Evolutionary conservation across 495 filamentous ascomycete species (phyloP), one percentile per base, ranked within the genome.

Genomic region (Penicillium waksmanii): DNA sequence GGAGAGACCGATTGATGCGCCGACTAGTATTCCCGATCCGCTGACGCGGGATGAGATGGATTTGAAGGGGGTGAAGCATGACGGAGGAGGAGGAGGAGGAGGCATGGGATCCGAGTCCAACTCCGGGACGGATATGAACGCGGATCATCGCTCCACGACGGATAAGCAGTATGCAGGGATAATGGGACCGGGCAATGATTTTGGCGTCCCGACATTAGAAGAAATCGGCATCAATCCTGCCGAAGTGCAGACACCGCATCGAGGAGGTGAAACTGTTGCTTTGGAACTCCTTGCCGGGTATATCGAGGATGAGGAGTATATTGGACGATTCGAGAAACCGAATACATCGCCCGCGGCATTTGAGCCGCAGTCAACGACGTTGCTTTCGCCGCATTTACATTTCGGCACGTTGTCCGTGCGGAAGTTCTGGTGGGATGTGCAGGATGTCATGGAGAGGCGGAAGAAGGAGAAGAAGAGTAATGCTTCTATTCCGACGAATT

Each of bases 341-440:
- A 82, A 82, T 23, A 89, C 88, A 1, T 87, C 87, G 6, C 88
- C 88, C 0, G 85, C 88, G 13, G 86, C 79, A 0, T 89, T 90
- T 59, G 77, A 83, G 31, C 88, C 87, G 0, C 85, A 87, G 72
- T 78, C 86, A 0, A 90, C 88, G 3, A 90, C 86, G 5, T 73
- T 90, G 3, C 79, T 90, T 10, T 88, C 85, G 0, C 88, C 87
- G 9, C 84, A 89, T 66, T 73, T 89, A n/a, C 88, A 91, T 63
- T 91, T 91, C 53, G 86, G 87, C 48, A 76, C 79, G 8, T 72
- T 91, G 3, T 84, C 80, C 36, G 74, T 83, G 25, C 81, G 87
- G 11, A 78, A 85, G 21, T 86, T 90, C 73, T 91, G 87, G 73
- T 88, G 86, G 84, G 77, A 80, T 40, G 85, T 85, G 2, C 82